Evolutionary conservation across 805 yeast species (phyloP).

Genomic region (Candida insectalens): DNA sequence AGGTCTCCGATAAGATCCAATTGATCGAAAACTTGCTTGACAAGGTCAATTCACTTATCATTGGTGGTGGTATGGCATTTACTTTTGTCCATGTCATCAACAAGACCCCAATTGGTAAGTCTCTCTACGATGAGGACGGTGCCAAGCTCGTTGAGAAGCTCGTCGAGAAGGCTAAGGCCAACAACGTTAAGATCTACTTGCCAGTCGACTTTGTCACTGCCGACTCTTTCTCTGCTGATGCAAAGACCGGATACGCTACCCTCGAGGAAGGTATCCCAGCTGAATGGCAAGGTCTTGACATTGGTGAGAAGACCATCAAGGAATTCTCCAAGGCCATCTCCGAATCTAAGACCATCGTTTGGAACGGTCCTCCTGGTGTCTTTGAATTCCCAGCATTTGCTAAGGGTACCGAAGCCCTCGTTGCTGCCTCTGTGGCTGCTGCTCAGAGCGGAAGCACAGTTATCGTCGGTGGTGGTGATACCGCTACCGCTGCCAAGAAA

Average conservation of each 20-base stretch:
- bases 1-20: slow-evolving; percentile 98
- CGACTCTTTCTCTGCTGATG: slow-evolving; percentile 89
- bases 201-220: slow-evolving; percentile 97
- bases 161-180: slow-evolving; percentile 92
- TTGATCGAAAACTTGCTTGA: slow-evolving; percentile 93
- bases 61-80: slow-evolving; percentile 99
- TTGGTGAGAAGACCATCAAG: slow-evolving; percentile 82
- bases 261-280: slow-evolving; percentile 91
- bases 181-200: slow-evolving; percentile 85
- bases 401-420: slow-evolving; percentile 81
- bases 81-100: slow-evolving; percentile 93
- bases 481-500: slow-evolving; percentile 98
- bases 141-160: slow-evolving; percentile 89
- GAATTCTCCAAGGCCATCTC: slow-evolving; percentile 76
- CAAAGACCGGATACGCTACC: slow-evolving; percentile 74
- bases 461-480: slow-evolving; percentile 99
- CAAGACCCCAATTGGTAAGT: slow-evolving; percentile 80
- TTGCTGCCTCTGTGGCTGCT: slow-evolving; percentile 81
- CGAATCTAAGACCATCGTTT: slow-evolving; percentile 93
- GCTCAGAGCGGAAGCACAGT: slow-evolving; percentile 86
- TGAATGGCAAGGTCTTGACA: slow-evolving; percentile 92
- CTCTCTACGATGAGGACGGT: slow-evolving; percentile 89
- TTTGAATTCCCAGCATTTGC: slow-evolving; percentile 94
- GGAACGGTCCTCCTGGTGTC: slow-evolving; percentile 99
- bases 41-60: slow-evolving; percentile 88